Conservation (phyloP, 176 grass and related monocot genomes). For the Oryza australiensis region DNA sequence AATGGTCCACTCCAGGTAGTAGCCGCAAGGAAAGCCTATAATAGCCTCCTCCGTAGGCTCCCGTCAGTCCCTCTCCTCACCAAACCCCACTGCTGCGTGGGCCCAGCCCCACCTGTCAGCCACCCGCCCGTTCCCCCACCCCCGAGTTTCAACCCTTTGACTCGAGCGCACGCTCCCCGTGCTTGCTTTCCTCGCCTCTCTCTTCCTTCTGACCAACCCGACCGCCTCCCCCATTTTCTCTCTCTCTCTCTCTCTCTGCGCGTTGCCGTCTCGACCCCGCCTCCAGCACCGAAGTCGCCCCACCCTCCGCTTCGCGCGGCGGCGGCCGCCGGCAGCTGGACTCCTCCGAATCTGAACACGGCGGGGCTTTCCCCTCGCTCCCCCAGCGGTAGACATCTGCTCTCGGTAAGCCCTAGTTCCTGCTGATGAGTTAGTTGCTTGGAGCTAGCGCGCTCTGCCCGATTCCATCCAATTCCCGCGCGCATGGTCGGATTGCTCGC, state of each 20-base stretch:
- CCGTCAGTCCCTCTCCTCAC: not conserved
- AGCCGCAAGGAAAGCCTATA: not conserved
- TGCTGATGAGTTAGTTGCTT: not conserved
- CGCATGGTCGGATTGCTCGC: too few species aligned
- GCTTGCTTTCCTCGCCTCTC: not conserved
- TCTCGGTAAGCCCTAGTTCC: constrained; percentile 21
- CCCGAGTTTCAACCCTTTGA: constrained; percentile 30
- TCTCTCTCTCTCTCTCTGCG: not conserved
- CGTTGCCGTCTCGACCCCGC: constrained; percentile 29
- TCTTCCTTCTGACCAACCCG: constrained; percentile 31
- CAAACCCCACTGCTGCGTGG: not conserved
- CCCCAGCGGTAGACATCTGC: not conserved
- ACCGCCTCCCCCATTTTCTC: constrained; percentile 3
- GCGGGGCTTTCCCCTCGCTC: not conserved
- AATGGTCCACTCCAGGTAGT: not conserved
- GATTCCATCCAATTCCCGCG: not conserved
- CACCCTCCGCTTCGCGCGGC: not conserved
- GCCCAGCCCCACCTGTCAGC: not conserved
- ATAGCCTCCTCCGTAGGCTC: not conserved
- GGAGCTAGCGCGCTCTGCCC: not conserved
- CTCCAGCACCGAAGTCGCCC: not conserved
- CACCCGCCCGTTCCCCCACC: not conserved
- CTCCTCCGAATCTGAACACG: constrained; percentile 5
- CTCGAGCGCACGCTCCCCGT: not conserved
- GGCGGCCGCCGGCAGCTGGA: not conserved